Evolutionary conservation across 108 stramenopile genomes (phyloP).

Genomic region (Craspedostauros australis): DNA sequence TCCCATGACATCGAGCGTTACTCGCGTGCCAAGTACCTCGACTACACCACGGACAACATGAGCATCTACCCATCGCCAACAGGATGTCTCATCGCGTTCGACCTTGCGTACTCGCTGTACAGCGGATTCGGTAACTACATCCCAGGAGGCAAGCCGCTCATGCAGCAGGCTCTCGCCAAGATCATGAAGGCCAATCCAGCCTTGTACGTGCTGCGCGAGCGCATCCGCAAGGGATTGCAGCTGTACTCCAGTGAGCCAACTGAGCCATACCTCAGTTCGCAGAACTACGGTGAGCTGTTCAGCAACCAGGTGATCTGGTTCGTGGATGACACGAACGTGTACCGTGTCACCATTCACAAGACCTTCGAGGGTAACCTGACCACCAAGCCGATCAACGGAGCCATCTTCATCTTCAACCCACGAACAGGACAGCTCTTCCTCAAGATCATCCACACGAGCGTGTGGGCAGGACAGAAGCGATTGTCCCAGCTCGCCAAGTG

Average conservation of each 20-base stretch:
- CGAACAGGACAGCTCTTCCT: constrained; percentile 97
- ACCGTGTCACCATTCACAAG: constrained; percentile 99
- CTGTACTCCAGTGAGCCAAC: constrained; percentile 99
- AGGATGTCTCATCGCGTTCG: constrained; percentile 92
- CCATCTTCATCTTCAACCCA: constrained; percentile 99
- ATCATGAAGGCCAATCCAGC: constrained; percentile 99
- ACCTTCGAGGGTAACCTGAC: constrained; percentile 99
- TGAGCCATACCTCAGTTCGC: constrained; percentile 97
- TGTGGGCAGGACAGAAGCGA: constrained; percentile 99
- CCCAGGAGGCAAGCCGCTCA: constrained; percentile 95
- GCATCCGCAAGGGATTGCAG: constrained; percentile 98
- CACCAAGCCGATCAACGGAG: constrained; percentile 99
- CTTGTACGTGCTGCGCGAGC: constrained; percentile 98
- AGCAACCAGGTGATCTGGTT: constrained; percentile 99
- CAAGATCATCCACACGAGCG: constrained; percentile 98
- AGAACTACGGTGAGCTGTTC: constrained; percentile 99
- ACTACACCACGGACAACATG: constrained; percentile 99
- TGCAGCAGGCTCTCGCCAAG: constrained; percentile 99
- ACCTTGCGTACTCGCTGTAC: constrained; percentile 97
- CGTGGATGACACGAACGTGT: constrained; percentile 99
- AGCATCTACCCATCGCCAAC: constrained; percentile 98
- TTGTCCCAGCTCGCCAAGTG: constrained; percentile 98
- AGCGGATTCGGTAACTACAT: constrained; percentile 98
- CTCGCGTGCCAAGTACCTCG: constrained; percentile 95
- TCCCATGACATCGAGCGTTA: constrained; percentile 99